phyloP scores from a whole-genome alignment of 176 grass and related monocot genomes.

The Elaeis guineensis region DNA sequence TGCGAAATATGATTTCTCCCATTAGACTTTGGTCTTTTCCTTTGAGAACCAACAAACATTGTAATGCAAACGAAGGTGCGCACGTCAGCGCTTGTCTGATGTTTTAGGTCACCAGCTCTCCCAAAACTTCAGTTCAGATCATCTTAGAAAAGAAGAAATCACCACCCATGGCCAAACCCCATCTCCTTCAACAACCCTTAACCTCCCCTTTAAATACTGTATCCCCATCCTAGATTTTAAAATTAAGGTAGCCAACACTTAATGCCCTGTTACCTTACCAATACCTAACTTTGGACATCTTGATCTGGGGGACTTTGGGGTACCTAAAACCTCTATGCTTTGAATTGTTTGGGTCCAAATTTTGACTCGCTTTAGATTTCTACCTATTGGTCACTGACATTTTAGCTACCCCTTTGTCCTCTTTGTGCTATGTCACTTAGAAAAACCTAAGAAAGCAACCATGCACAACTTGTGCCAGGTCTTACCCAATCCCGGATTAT shows the following conservation, averaged over 20 bases:
- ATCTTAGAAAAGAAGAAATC: constrained; percentile 1
- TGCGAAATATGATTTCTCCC: no score
- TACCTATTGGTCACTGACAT: neutral
- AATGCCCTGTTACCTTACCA: constrained; percentile 1
- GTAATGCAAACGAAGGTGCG: no score
- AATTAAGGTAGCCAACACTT: neutral
- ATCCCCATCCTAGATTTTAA: neutral
- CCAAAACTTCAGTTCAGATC: no score
- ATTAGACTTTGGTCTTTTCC: no score
- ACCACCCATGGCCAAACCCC: neutral
- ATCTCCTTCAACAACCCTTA: constrained; percentile 1
- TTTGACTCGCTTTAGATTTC: neutral
- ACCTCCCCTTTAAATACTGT: neutral
- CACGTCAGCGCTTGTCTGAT: no score
- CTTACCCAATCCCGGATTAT: no score
- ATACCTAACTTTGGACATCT: constrained; percentile 2
- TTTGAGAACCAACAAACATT: no score
- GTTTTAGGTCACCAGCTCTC: no score
- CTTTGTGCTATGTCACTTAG: no score
- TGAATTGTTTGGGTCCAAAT: neutral
- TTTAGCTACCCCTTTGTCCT: constrained; percentile 1
- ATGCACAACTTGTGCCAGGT: no score
- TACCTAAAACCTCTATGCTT: neutral
- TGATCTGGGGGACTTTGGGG: neutral
- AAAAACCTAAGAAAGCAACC: no score